Evolutionary conservation across 1,284 basidiomycete genomes (phyloP).

Genomic region (Phellinidium pouzarii): DNA sequence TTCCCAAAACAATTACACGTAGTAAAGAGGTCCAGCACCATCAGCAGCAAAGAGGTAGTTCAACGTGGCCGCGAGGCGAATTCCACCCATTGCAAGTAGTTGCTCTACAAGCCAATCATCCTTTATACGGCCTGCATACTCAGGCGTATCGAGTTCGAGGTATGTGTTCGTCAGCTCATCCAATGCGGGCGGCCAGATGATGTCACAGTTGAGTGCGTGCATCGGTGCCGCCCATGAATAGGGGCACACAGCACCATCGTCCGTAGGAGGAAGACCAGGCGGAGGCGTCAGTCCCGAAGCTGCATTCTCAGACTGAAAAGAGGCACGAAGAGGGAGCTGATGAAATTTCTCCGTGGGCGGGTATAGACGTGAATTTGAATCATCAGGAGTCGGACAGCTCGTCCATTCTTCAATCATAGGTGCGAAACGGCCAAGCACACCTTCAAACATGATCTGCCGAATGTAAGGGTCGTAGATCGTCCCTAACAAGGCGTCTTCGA

Average conservation of each 20-base stretch:
- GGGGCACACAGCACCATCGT: conserved; percentile 68
- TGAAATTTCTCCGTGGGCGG: conserved; percentile 8
- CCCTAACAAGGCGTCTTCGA: conserved; percentile 71
- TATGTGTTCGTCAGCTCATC: conserved; percentile 39
- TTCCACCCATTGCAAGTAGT: conserved; percentile 73
- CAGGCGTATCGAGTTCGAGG: conserved; percentile 80
- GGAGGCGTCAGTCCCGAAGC: conserved; percentile 6
- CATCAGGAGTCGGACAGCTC: conserved; percentile 43
- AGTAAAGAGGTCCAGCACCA: not conserved
- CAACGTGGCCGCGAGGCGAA: conserved; percentile 75
- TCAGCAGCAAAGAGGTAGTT: conserved; percentile 63
- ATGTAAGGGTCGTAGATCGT: conserved; percentile 87
- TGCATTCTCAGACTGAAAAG: not conserved
- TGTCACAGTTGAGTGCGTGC: conserved; percentile 71
- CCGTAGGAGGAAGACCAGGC: conserved; percentile 30
- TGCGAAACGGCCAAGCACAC: conserved; percentile 60
- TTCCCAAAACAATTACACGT: not conserved
- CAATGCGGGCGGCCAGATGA: conserved; percentile 70
- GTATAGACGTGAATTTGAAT: conserved; percentile 3
- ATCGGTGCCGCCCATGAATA: conserved; percentile 67
- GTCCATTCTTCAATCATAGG: conserved; percentile 58
- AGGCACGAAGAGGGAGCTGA: conserved; percentile 6
- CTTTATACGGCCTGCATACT: conserved; percentile 67
- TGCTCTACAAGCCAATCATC: conserved; percentile 71
- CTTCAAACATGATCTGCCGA: conserved; percentile 81